Conservation (phyloP, 1,284 basidiomycete genomes). For the Leucocoprinus gongylophorus region DNA sequence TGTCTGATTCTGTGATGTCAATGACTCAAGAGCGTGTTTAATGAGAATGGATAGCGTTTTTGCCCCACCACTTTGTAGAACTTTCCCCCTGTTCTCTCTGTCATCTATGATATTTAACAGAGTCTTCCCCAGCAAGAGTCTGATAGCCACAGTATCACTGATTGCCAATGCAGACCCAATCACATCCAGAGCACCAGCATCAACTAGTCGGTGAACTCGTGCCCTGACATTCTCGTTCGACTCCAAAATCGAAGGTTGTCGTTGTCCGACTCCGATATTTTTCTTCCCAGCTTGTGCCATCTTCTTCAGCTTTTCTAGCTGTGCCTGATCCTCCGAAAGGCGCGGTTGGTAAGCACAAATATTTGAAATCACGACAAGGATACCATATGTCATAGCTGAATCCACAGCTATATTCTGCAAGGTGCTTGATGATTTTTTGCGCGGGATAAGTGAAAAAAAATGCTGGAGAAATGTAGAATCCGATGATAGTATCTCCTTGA, state of each 20-base stretch:
- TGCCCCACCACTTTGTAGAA: slow-evolving; percentile 80
- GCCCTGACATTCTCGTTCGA: slow-evolving; percentile 57
- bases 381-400: slow-evolving; percentile 64
- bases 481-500: slow-evolving; percentile 60
- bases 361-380: slow-evolving; percentile 70
- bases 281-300: slow-evolving; percentile 55
- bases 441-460: slow-evolving; percentile 55
- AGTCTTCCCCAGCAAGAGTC: slow-evolving; percentile 45
- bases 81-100: slow-evolving; percentile 66
- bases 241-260: slow-evolving; percentile 37
- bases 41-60: slow-evolving; percentile 67
- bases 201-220: slow-evolving; percentile 51
- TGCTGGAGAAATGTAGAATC: slow-evolving; percentile 51
- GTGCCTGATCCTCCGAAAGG: slow-evolving; percentile 71
- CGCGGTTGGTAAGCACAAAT: slow-evolving; percentile 63
- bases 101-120: slow-evolving; percentile 73
- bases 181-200: slow-evolving; percentile 56
- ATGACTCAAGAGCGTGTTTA: slow-evolving; percentile 30
- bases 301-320: slow-evolving; percentile 67
- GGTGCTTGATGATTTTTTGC: slow-evolving; percentile 33
- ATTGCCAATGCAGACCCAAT: slow-evolving; percentile 51
- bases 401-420: slow-evolving; percentile 23
- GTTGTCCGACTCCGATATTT: slow-evolving; percentile 16
- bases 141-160: slow-evolving; percentile 51
- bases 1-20: slow-evolving; percentile 20